Evolutionary conservation across 768 basidiomycete genomes (phyloP), one percentile per base, ranked within the genome.

Genomic region (Podaxis mareebaensis): DNA sequence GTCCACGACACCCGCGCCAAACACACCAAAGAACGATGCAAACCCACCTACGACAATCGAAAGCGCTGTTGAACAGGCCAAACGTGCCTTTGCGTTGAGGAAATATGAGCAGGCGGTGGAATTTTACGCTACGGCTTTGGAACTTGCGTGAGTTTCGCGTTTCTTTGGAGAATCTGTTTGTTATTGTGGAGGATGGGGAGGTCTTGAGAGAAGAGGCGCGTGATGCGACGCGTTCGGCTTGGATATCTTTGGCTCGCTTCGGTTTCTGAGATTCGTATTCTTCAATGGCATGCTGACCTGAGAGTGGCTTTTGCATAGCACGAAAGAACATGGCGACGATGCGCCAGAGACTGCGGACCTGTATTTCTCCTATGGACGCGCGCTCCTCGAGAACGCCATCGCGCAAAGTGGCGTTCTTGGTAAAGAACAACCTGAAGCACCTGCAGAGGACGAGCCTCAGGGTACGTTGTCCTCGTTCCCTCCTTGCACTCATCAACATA

Each of bases 311-410:
- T 1, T 44, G 24, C 60, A 33, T 65, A 96, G 94, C 66, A 91
- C 92, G 26, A 78, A 85, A 70, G 80, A 87, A 68, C 78, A 87
- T 64, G 92, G 88, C 40, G 95, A 99, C 54, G 83, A 94, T 70
- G 86, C 90, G 24, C 89, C 91, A 0, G 88, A 92, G 70, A 88
- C 84, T 58, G 96, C 95, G 7, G 94, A 98, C 70, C 73, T 96
- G 22, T 92, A 98, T 65, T 90, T 96, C 63, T 81, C 85, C 3
- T 99, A 99, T 71, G 97, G 97, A 13, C 95, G 91, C 74, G 95
- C 97, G 3, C 77, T 99, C 46, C 82, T 97, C 60, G 95, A 95
- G 77, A 94, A 96, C 70, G 96, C 95, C 4, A 92, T 98, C 64
- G 76, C 86, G 3, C 91, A 95, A 70, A 90, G 78, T 62, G 85